Conservation (phyloP, 2,329 filamentous ascomycete species). For the Sclerotinia borealis region DNA sequence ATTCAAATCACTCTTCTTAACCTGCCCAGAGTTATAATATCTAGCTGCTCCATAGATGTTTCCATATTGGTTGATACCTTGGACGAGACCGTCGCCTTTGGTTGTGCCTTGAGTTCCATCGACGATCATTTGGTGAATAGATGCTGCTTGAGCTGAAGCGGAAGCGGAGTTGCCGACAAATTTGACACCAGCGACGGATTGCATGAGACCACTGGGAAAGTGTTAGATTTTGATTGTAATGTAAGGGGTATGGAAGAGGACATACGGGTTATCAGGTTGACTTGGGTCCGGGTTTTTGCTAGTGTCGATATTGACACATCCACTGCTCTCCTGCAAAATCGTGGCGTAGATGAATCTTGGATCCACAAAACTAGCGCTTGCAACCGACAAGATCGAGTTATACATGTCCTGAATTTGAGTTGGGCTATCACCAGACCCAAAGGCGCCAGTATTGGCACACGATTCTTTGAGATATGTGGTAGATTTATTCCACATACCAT, state of each 20-base stretch:
- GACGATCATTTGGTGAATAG: conserved; percentile 29
- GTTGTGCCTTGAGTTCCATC: conserved; percentile 30
- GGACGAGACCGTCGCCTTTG: conserved; percentile 24
- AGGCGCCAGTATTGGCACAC: conserved; percentile 21
- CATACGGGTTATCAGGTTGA: conserved; percentile 14
- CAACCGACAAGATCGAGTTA: conserved; percentile 24
- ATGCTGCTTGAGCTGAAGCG: conserved; percentile 19
- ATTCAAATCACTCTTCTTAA: conserved; percentile 25
- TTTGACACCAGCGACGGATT: conserved; percentile 22
- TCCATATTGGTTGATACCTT: conserved; percentile 26
- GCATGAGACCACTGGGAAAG: conserved; percentile 24
- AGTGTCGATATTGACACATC: conserved; percentile 28
- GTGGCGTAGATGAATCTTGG: conserved; percentile 32
- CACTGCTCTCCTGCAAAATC: conserved; percentile 31
- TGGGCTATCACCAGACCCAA: conserved; percentile 16
- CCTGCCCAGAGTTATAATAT: conserved; percentile 29
- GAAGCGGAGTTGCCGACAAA: conserved; percentile 20
- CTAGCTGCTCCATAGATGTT: conserved; percentile 30
- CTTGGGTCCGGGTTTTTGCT: conserved; percentile 18
- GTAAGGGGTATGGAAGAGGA: not conserved
- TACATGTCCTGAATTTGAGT: conserved; percentile 22
- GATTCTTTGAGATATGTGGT: conserved; percentile 14
- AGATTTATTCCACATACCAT: conserved; percentile 27
- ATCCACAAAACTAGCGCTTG: conserved; percentile 25
- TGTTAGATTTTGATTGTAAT: not conserved